These are phyloP conservation scores for Marasmius oreades DNA, from an alignment of 1,284 basidiomycete species.

Conservation along the genomic window DNA sequence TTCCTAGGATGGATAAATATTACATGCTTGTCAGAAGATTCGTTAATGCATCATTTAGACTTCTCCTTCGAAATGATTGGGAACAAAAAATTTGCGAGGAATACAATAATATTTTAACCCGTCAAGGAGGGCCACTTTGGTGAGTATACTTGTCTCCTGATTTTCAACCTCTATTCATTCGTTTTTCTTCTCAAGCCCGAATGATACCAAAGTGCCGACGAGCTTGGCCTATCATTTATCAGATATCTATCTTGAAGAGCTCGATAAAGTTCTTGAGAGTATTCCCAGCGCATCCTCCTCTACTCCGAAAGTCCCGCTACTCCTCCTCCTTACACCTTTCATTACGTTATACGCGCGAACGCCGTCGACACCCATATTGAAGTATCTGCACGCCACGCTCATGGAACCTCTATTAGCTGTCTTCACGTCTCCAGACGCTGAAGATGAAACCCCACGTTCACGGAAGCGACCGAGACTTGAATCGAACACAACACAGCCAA, in stretches of 20 bases:
- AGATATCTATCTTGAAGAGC: conserved; percentile 90
- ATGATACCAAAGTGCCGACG: conserved; percentile 72
- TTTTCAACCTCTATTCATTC: conserved; percentile 10
- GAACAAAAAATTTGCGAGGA: conserved; percentile 47
- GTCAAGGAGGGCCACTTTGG: conserved; percentile 75
- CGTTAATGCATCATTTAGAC: conserved; percentile 79
- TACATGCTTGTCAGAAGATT: conserved; percentile 92
- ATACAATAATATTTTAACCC: conserved; percentile 67
- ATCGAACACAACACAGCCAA: conserved; percentile 15
- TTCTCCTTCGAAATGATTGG: conserved; percentile 77
- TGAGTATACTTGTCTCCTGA: conserved; percentile 31
- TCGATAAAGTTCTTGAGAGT: conserved; percentile 66
- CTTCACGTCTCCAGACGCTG: conserved; percentile 31
- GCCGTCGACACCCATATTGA: conserved; percentile 57
- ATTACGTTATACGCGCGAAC: conserved; percentile 67
- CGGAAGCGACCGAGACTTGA: conserved; percentile 41
- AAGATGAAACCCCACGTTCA: conserved; percentile 35
- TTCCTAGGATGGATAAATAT: conserved; percentile 88
- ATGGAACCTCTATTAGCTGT: conserved; percentile 62
- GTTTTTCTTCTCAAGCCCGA: conserved; percentile 44
- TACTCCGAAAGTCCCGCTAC: conserved; percentile 51
- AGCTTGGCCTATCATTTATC: conserved; percentile 84
- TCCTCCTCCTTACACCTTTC: conserved; percentile 64
- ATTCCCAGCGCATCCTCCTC: conserved; percentile 16
- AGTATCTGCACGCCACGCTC: conserved; percentile 62